Conservation (phyloP, 1,139 yeast species). For the Saccharomycopsis crataegensis region DNA sequence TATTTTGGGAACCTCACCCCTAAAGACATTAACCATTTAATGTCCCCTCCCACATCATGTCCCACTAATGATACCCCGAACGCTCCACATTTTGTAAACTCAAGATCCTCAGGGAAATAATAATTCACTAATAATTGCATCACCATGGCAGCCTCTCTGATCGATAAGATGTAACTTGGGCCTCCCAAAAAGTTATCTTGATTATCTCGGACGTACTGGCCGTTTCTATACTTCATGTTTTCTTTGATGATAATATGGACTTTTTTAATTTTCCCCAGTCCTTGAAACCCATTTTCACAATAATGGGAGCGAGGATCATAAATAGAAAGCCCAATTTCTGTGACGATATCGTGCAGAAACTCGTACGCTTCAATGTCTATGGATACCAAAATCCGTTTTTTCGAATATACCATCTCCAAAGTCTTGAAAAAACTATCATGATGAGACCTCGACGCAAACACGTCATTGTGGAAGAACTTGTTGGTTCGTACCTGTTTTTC, state of each 20-base stretch:
- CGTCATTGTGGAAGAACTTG: background rate
- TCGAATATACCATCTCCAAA: conserved; percentile 23
- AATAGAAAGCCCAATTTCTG: conserved; percentile 64
- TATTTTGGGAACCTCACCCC: conserved; percentile 41
- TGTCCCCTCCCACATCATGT: conserved; percentile 59
- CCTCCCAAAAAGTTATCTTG: conserved; percentile 51
- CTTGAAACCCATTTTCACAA: conserved; percentile 19
- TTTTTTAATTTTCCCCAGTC: conserved; percentile 39
- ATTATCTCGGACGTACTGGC: conserved; percentile 57
- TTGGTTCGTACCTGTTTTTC: background rate
- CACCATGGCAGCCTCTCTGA: conserved; percentile 32
- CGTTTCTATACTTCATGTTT: conserved; percentile 39
- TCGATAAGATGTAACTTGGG: conserved; percentile 38
- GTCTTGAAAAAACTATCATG: conserved; percentile 8
- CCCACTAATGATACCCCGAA: conserved; percentile 47
- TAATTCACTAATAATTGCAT: conserved; percentile 38
- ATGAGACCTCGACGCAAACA: background rate
- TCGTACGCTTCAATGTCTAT: conserved; percentile 69
- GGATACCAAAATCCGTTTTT: conserved; percentile 37
- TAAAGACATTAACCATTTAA: conserved; percentile 41
- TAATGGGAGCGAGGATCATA: conserved; percentile 51
- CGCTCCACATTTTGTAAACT: conserved; percentile 22
- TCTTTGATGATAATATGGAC: conserved; percentile 56
- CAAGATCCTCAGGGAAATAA: conserved; percentile 29
- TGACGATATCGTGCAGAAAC: conserved; percentile 35